Evolutionary conservation across 148 eudicot species (phyloP).

Genomic region (Oxyria digyna): DNA sequence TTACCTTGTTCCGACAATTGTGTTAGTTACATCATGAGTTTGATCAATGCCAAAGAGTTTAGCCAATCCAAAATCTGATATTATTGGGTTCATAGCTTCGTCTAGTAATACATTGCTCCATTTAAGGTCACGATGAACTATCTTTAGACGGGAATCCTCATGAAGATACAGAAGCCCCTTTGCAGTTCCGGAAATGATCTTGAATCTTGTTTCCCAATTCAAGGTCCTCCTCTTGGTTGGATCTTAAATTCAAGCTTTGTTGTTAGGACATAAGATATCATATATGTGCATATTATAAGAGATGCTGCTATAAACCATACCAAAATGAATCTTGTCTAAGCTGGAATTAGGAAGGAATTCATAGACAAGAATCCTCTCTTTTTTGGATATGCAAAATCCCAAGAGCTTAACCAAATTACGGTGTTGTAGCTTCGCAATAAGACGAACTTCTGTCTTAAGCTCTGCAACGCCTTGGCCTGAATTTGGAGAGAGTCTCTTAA

Average conservation of each 20-base stretch:
- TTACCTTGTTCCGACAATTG: neutral
- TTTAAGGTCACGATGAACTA: neutral
- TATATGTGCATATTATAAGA: neutral
- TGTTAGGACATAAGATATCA: neutral
- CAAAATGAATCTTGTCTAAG: conserved; percentile 11
- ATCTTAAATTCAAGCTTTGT: neutral
- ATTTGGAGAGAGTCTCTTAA: conserved; percentile 13
- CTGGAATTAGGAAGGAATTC: conserved; percentile 13
- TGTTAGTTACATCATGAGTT: neutral
- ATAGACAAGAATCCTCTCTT: conserved; percentile 19
- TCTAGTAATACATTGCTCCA: no score
- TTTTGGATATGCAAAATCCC: conserved; percentile 5
- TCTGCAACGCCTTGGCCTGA: conserved; percentile 12
- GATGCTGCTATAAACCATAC: neutral
- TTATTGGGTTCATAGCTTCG: no score
- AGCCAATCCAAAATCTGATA: no score
- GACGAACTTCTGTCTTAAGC: conserved; percentile 11
- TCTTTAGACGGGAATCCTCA: conserved; percentile 2
- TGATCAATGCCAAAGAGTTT: neutral
- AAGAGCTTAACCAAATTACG: conserved; percentile 14
- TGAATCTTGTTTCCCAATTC: neutral
- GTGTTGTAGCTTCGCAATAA: conserved; percentile 12
- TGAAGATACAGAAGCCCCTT: conserved; percentile 10
- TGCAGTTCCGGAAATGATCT: conserved; percentile 4
- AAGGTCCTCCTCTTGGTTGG: neutral